Evolutionary conservation across 805 yeast genomes (phyloP), one percentile per base, ranked within the genome.

Genomic region (Candida quercuum): DNA sequence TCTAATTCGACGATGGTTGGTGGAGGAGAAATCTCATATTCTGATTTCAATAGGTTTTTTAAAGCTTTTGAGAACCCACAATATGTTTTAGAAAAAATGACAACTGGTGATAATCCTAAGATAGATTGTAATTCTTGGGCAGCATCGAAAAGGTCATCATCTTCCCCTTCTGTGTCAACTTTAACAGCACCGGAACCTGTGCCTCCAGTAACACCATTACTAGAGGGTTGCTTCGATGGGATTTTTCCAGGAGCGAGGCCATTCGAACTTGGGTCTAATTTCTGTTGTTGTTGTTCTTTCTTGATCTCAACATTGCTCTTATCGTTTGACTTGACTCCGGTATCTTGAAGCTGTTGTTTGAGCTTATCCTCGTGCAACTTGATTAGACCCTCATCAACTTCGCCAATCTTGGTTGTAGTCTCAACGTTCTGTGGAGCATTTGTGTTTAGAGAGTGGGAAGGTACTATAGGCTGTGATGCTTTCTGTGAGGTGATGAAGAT

Each of bases 1-100:
- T 91, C 97, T 36, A 91, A 68, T 56, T 91, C 98, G 14, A 91
- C 86, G 37, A 85, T 71, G 6, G 68, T 53, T 3, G 87, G 89
- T 23, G 68, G 62, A 5, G 98, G 99, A 3, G 72, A 69, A 43
- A 91, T 76, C 35, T 71, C 71, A 60, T 86, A 88, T 47, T 76
- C 74, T 16, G 71, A 74, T 15, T 61, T 59, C 32, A 91, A 66
- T 31, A 89, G 64, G 19, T 71, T 67, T 64, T 89, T 93, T 52
- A 89, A 71, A 38, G 67, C 69, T 52, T 72, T 74, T 16, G 94
- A 84, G 60, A 68, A 86, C 22, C 96, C 97, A 63, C 96, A 85
- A 52, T 66, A 54, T 5, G 65, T 61, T 47, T 69, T 70, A 35
- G 71, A 64, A 48, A 78, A 77, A 5, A 85, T 62, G 14, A 78